Base-by-base conservation (phyloP, 345 rosid species). In the Chamaenerion angustifolium region DNA sequence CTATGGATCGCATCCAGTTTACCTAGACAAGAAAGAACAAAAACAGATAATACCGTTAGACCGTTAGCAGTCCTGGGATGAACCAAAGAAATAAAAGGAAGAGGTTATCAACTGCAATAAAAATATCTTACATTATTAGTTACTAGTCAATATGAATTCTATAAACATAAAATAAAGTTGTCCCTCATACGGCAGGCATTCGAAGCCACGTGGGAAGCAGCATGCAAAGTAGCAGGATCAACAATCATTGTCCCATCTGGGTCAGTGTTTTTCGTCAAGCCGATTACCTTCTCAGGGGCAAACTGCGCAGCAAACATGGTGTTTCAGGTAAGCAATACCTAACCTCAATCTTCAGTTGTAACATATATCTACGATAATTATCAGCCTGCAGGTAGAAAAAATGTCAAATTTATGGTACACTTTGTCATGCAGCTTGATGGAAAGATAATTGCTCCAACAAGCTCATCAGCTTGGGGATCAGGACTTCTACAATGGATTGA, bases 401-500 rank as follows among this genome's bases (percentile, higher is more conserved):
- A n/a, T n/a, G n/a, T n/a, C n/a, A n/a, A n/a, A n/a, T n/a, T n/a
- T n/a, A n/a, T n/a, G n/a, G n/a, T n/a, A 15, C 40, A 48, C 17
- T 31, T 48, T 31, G 37, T 31, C 8, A 31, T 58, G 67, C 72
- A 88, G 97, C 64, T 88, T 62, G 93, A 88, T 52, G 93, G 97
- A 42, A 85, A 70, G 65, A 78, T 88, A 50, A 72, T 78, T 58
- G 93, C 97, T 62, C 83, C 89, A 13, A 78, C 80, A 35, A 67
- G 72, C 62, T 68, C 95, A 18, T 50, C 43, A 23, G 72, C 75
- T 1, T 85, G 97, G 97, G 73, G 73, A 37, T 66, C 76, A 56
- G 80, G 78, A 45, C 71, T 72, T 40, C 60, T 82, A 53, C 85
- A 85, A 17, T 88, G 97, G 97, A 74, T 88, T 10, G 83, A 82